These are phyloP conservation scores for Massariosphaeria phaeospora DNA, from an alignment of 495 filamentous ascomycete genomes.

Conservation along the genomic window DNA sequence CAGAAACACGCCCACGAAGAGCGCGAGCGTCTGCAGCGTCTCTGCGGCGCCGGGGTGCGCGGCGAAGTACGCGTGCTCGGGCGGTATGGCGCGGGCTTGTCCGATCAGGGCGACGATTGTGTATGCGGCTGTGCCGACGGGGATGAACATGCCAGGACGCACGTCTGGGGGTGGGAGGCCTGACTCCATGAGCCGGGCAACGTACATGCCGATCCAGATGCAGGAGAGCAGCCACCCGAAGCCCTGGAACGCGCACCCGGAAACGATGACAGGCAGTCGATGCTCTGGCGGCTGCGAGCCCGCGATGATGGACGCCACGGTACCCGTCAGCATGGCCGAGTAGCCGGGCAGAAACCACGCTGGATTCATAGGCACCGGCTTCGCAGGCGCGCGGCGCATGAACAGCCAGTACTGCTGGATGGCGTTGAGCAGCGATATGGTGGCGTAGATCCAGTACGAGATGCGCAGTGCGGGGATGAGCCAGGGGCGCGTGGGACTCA, in stretches of 20 bases:
- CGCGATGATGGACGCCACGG: slow-evolving; percentile 23
- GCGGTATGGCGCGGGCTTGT: slow-evolving; percentile 50
- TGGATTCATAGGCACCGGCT: slow-evolving; percentile 14
- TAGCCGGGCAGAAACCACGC: slow-evolving; percentile 29
- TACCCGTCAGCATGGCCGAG: slow-evolving; percentile 30
- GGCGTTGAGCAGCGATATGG: slow-evolving; percentile 5
- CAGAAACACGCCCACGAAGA: slow-evolving; percentile 56
- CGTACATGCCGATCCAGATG: slow-evolving; percentile 40
- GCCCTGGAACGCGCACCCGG: slow-evolving; percentile 20
- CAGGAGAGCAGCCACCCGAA: slow-evolving; percentile 17
- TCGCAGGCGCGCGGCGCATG: neutral
- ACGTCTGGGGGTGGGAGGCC: slow-evolving; percentile 48
- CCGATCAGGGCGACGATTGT: slow-evolving; percentile 62
- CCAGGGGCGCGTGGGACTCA: slow-evolving; percentile 44
- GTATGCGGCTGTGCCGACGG: slow-evolving; percentile 57
- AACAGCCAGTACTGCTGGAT: slow-evolving; percentile 25
- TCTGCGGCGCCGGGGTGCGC: slow-evolving; percentile 32
- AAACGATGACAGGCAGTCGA: slow-evolving; percentile 21
- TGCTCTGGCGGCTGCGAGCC: slow-evolving; percentile 5
- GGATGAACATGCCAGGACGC: slow-evolving; percentile 66
- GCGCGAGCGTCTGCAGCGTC: slow-evolving; percentile 48
- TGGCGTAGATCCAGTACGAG: slow-evolving; percentile 31
- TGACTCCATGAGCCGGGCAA: slow-evolving; percentile 54
- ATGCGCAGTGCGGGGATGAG: slow-evolving; percentile 33
- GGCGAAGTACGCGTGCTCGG: slow-evolving; percentile 32